Evolutionary conservation across 495 filamentous ascomycete species (phyloP), one percentile per base, ranked within the genome.

Genomic region (Trichocladium uniseriatum): DNA sequence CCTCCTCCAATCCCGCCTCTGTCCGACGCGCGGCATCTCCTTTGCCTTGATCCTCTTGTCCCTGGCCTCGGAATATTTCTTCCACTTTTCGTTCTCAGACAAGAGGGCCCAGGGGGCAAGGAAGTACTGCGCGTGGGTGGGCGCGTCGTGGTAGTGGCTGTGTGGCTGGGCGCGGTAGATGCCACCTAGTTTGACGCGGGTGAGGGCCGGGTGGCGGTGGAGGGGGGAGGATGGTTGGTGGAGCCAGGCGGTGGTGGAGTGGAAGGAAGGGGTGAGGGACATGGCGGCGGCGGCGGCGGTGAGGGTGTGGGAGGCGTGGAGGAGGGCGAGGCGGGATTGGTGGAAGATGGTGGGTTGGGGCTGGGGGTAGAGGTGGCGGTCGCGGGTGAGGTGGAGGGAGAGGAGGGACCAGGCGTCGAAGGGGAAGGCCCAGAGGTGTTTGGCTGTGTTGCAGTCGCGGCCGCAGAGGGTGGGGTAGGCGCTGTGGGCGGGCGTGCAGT

Each of bases 401-500:
- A 63, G 38, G n/a, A 72, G 55, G 11, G 63, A 69, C 64, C 63
- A 72, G 3, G 67, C 57, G 50, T 72, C 68, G 24, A 27, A 27
- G 3, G 69, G 71, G 37, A 72, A 74, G 1, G 65, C 67, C 66
- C 59, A 69, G 7, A 69, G 48, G 49, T 74, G 69, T 35, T 69
- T 71, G 13, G 69, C 34, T 7, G 72, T 49, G 38, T 67, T 71
- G 57, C 69, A 74, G 2, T 59, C 48, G 24, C 61, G 24, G 24
- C 4, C 59, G 55, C 68, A 72, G 6, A 15, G 51, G 4, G 49
- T 48, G 0, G 68, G 58, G 36, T 67, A 63, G 8, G 58, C 54
- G 24, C 54, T 54, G 53, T 58, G 69, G n/a, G 68, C 69, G 44
- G 71, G 66, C 13, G 70, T 72, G 57, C 68, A 73, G 49, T 73